These are phyloP conservation scores for Aspergillus affinis DNA, from an alignment of 495 filamentous ascomycete species.

Conservation along the genomic window DNA sequence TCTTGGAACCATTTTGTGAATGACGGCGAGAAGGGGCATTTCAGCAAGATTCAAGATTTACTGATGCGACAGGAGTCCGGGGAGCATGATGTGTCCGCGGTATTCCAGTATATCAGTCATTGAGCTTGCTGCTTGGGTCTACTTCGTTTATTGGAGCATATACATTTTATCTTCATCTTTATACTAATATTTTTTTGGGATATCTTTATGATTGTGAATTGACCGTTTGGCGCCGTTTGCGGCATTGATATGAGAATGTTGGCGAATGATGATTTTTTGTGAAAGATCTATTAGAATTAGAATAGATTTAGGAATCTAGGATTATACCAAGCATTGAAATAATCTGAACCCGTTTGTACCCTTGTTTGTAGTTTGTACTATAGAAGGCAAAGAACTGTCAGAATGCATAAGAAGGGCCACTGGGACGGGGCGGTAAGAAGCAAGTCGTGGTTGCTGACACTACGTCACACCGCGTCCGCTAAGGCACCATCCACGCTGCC, in stretches of 20 bases:
- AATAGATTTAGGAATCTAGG: not conserved
- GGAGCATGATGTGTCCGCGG: constrained; percentile 80
- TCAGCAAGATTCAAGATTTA: constrained; percentile 86
- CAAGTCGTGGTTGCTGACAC: constrained; percentile 24
- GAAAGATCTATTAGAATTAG: not conserved
- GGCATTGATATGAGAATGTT: not conserved
- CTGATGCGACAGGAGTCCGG: constrained; percentile 82
- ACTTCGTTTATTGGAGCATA: not conserved
- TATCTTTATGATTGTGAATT: not conserved
- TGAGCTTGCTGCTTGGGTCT: constrained; percentile 31
- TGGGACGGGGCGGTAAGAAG: constrained; percentile 1
- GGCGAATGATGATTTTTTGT: not conserved
- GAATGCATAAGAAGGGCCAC: no score
- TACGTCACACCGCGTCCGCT: constrained; percentile 40
- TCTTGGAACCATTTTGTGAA: constrained; percentile 98
- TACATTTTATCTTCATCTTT: not conserved
- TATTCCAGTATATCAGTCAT: constrained; percentile 99
- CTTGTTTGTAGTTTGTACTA: no score
- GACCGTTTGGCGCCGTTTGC: not conserved
- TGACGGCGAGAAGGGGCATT: constrained; percentile 60
- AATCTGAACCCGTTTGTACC: not conserved
- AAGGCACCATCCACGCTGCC: constrained; percentile 36
- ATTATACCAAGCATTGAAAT: not conserved
- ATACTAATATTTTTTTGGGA: not conserved
- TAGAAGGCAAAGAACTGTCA: no score